Base-by-base conservation (phyloP, 768 basidiomycete genomes). In the Cystobasidium tubakii region DNA sequence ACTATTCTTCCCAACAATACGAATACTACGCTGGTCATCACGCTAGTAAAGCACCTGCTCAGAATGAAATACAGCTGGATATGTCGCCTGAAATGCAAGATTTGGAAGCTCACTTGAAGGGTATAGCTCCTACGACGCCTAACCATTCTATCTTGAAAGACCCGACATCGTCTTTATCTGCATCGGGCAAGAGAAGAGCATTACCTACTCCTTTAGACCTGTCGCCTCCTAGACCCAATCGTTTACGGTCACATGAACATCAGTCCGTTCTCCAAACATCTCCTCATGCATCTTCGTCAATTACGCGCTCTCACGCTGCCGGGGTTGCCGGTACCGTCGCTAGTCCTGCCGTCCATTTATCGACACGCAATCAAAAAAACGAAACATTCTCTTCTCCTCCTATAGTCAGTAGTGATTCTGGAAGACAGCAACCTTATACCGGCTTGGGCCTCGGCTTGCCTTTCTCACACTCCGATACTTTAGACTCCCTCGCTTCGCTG, bases 361-460 rank as follows among this genome's bases (percentile, higher is more conserved):
- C 57, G 21, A 15, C 12, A 2, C 29, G 57, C 15, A 60, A 34
- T 60, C 23, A 15, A 50, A 4, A 4, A 9, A 50, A n/a, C 3
- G 10, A 9, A 9, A 3, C 21, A 4, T 50, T 21, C 46, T n/a
- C 46, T n/a, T 50, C 21, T 15, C 46, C 46, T 9, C 46, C 12
- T n/a, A n/a, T 4, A 50, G 21, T 4, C 7, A 21, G 46, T 21
- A 39, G 15, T 39, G 15, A 39, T 39, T 39, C 39, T 39, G 21
- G 46, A 9, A 50, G 12, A 50, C 12, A 50, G 9, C 43, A 21
- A 53, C 23, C 57, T 12, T 77, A 74, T 67, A 55, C 75, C 0
- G 76, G 75, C 2, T 42, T 77, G 23, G 76, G 76, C 0, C 74
- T 78, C 25, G 76, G 78, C 29, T 70, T 78, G 0, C 77, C 77